A percentile compares a stretch with the other conserved stretches of the same genome.
phyloP scores from a whole-genome alignment of 1,284 basidiomycete genomes.

The Phaffia rhodozyma region DNA sequence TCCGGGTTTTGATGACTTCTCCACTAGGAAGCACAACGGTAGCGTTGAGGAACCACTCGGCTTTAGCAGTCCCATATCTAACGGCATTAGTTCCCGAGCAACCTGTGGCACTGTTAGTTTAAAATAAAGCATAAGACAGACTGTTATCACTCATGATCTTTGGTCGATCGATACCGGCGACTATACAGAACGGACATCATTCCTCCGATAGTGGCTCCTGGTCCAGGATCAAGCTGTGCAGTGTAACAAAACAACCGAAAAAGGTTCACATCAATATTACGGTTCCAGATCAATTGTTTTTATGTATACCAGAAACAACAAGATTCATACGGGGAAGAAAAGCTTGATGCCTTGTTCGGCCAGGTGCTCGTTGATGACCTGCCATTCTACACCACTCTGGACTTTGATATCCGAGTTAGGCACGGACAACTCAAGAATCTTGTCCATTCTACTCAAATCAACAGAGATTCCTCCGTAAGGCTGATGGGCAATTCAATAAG shows the following conservation, averaged over 20 bases:
- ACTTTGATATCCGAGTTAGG: conserved; percentile 72
- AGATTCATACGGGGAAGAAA: conserved; percentile 66
- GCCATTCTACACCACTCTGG: conserved; percentile 74
- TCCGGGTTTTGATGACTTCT: conserved; percentile 84
- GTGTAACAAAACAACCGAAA: neutral
- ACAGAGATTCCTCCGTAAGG: conserved; percentile 64
- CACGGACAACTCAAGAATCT: conserved; percentile 54
- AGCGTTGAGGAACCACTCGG: conserved; percentile 70
- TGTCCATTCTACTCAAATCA: conserved; percentile 74
- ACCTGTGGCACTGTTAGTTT: conserved; percentile 3
- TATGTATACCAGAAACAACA: neutral
- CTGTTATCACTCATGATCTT: no score
- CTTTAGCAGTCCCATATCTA: conserved; percentile 72
- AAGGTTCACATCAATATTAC: no score
- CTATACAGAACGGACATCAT: conserved; percentile 82
- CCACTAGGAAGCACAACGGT: conserved; percentile 72
- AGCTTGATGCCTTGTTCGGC: conserved; percentile 58
- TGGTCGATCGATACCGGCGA: conserved; percentile 26
- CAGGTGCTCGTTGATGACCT: conserved; percentile 68
- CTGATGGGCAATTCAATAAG: neutral
- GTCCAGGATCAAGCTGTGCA: conserved; percentile 56
- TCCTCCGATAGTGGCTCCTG: conserved; percentile 70
- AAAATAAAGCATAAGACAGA: neutral
- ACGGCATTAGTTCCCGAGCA: conserved; percentile 63
- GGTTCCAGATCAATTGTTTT: conserved; percentile 1